Evolutionary conservation across 768 basidiomycete genomes (phyloP).

Genomic region (Hygrophorus pudorinus): DNA sequence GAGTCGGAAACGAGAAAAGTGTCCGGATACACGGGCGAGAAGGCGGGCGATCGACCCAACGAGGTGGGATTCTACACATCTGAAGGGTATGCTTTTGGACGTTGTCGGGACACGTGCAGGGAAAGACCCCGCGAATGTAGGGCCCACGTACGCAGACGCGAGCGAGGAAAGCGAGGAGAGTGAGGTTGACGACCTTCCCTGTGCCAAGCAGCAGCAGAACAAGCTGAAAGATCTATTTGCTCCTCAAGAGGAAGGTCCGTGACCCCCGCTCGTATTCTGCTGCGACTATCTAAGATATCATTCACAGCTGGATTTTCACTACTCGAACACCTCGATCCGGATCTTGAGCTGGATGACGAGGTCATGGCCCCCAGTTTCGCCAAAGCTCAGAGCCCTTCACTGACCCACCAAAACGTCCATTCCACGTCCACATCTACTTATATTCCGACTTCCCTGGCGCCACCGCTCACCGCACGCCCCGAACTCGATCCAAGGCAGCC

Average conservation of each 20-base stretch:
- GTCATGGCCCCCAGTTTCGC: conserved; percentile 17
- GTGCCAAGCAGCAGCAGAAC: conserved; percentile 5
- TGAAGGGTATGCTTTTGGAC: conserved; percentile 56
- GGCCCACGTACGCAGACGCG: not conserved
- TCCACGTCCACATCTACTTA: conserved; percentile 13
- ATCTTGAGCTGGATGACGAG: conserved; percentile 61
- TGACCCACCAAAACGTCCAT: conserved; percentile 10
- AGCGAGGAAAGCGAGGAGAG: conserved; percentile 7
- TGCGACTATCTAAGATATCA: not conserved
- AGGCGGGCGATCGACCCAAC: conserved; percentile 63
- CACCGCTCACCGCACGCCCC: conserved; percentile 5
- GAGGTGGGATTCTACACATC: conserved; percentile 56
- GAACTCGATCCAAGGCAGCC: conserved; percentile 42
- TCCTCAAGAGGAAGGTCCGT: conserved; percentile 44
- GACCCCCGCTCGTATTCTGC: not conserved
- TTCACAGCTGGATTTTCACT: conserved; percentile 60
- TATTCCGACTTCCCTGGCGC: conserved; percentile 20
- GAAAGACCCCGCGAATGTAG: conserved; percentile 8
- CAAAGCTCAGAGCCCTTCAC: conserved; percentile 3
- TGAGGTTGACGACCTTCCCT: not conserved
- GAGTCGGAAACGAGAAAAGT: conserved; percentile 35
- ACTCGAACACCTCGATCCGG: conserved; percentile 64
- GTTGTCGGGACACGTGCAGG: conserved; percentile 3
- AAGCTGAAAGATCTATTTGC: conserved; percentile 69
- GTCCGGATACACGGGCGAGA: conserved; percentile 49